Evolutionary conservation across 129 eudicot species (phyloP).

Genomic region (Lonicera japonica): DNA sequence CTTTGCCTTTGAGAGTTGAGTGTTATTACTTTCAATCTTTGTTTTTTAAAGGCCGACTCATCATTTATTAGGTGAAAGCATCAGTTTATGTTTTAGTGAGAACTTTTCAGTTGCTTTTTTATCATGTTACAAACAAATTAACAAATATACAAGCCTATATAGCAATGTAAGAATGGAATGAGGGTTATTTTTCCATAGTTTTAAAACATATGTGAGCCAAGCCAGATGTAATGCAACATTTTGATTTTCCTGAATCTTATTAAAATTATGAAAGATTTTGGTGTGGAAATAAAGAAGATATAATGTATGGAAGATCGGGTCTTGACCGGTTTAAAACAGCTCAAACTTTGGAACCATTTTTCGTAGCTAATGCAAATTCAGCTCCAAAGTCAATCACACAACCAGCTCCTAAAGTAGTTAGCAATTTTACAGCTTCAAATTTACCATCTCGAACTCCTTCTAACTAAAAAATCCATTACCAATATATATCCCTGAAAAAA

Average conservation of each 20-base stretch:
- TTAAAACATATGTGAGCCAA: not conserved
- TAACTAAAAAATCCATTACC: conserved; percentile 21
- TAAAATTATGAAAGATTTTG: conserved; percentile 8
- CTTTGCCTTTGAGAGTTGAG: too few species aligned
- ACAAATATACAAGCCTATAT: too few species aligned
- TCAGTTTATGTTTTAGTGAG: too few species aligned
- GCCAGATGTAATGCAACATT: not conserved
- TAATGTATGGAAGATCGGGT: conserved; percentile 84
- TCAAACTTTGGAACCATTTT: conserved; percentile 70
- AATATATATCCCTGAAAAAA: too few species aligned
- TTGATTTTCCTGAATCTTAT: not conserved
- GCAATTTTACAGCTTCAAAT: conserved; percentile 23
- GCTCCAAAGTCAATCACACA: conserved; percentile 25
- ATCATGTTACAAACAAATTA: too few species aligned
- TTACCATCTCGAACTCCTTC: conserved; percentile 32
- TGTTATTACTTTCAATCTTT: too few species aligned
- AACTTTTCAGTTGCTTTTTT: too few species aligned
- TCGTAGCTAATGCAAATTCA: conserved; percentile 46
- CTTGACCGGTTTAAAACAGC: conserved; percentile 95
- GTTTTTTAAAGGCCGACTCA: too few species aligned
- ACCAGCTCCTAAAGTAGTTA: too few species aligned
- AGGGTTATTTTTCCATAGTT: conserved; percentile 2
- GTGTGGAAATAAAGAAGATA: conserved; percentile 3
- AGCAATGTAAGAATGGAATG: not conserved
- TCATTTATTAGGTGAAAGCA: too few species aligned